These are phyloP conservation scores for Flaveria brownii DNA, from an alignment of 129 eudicot genomes.

Conservation along the genomic window DNA sequence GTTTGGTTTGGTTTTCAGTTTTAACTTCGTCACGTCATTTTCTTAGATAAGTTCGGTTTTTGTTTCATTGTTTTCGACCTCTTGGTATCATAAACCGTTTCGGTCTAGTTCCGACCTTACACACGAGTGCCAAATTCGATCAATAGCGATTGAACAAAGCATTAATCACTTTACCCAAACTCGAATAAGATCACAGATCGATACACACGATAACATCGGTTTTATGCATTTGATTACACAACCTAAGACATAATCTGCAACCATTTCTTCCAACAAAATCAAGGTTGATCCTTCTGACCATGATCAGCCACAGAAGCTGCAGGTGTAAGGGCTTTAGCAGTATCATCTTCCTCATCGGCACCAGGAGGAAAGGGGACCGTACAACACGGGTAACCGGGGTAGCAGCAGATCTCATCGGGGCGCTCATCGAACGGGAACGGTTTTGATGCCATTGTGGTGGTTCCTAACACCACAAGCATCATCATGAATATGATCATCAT, in stretches of 20 bases:
- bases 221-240: neutral
- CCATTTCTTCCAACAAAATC: conserved; percentile 17
- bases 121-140: too few relatives aligned
- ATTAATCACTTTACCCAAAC: neutral
- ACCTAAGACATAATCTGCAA: neutral
- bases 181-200: neutral
- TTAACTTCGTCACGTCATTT: too few relatives aligned
- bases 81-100: too few relatives aligned
- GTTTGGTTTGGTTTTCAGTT: too few relatives aligned
- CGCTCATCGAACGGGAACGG: conserved; percentile 35
- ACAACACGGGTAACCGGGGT: conserved; percentile 38
- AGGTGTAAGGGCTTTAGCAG: neutral
- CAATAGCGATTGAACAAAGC: too few relatives aligned
- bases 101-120: too few relatives aligned
- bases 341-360: conserved; percentile 3
- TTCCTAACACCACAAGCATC: conserved; percentile 23
- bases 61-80: too few relatives aligned
- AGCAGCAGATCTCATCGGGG: conserved; percentile 40
- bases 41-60: too few relatives aligned
- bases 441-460: conserved; percentile 36
- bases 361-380: conserved; percentile 22
- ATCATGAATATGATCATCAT: conserved; percentile 21
- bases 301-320: conserved; percentile 6
- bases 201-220: neutral
- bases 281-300: conserved; percentile 19